Base-by-base conservation (phyloP, 805 yeast species). In the Ogataea degrootiae region DNA sequence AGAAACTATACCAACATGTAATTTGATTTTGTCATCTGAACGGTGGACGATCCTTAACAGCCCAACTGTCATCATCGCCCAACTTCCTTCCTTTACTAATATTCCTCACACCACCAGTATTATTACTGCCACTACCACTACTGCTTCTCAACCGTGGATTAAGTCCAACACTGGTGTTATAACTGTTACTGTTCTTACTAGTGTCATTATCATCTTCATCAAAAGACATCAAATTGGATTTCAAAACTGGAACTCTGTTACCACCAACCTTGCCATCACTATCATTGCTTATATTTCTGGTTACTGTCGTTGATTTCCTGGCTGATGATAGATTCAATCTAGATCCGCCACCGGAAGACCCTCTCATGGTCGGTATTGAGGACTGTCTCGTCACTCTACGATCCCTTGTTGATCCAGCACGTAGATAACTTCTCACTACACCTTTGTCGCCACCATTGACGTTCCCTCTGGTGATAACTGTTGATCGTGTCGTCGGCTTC, bases 321-420 rank as follows among this genome's bases (percentile, higher is more conserved):
- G 58, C 58, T 19, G 54, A 51, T n/a, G 52, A 49, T 39, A 54
- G 45, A 41, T 54, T 54, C 43, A 54, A 44, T 19, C 43, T 37
- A 12, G 39, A 36, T 34, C 17, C 17, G 5, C 17, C 17, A 34
- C n/a, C 9, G 6, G 36, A 9, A 8, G 41, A 12, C 34, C 26
- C n/a, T 19, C 15, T 26, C n/a, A 17, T 6, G n/a, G 41, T n/a
- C 21, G 43, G 21, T 41, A n/a, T 34, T 6, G 38, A 33, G 11
- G 44, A 41, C 22, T 35, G 34, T 22, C 34, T 31, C 12, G 21
- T 29, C 9, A 31, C 15, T 16, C 26, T 14, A 35, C 37, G 21
- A 19, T 19, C n/a, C n/a, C n/a, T 29, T 14, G 16, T 40, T 31
- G 36, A 16, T 17, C 38, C 17, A 16, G 9, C 38, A 36, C 22